Evolutionary conservation across 225 moss, liverwort and hornwort species (phyloP).

Genomic region (Bryum argenteum): DNA sequence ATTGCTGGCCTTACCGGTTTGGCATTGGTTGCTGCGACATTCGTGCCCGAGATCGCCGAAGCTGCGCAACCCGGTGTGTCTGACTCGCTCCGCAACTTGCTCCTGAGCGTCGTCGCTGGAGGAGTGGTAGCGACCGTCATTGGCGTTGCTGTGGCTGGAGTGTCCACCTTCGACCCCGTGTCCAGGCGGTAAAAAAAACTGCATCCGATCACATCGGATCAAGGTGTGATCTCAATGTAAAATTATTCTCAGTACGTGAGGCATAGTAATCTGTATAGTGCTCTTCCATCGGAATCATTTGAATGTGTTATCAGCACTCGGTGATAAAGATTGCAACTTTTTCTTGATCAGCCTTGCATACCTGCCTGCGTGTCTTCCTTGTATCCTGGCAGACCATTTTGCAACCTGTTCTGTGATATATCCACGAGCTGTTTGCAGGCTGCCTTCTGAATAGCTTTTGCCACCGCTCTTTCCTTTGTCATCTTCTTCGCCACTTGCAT

Average conservation of each 20-base stretch:
- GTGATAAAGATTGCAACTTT: constrained; percentile 20
- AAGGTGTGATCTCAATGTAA: constrained; percentile 26
- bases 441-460: no score
- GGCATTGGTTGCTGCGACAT: constrained; percentile 65
- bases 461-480: no score
- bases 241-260: constrained; percentile 20
- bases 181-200: constrained; percentile 60
- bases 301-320: constrained; percentile 27
- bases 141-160: constrained; percentile 77
- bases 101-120: constrained; percentile 83
- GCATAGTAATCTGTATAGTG: constrained; percentile 41
- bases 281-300: constrained; percentile 34
- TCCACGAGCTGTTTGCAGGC: not conserved
- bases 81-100: constrained; percentile 83
- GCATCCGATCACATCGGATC: not conserved
- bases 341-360: constrained; percentile 6
- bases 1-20: constrained; percentile 61
- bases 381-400: not conserved
- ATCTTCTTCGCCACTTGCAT: no score
- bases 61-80: constrained; percentile 89
- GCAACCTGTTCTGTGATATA: not conserved
- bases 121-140: constrained; percentile 63
- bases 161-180: constrained; percentile 90
- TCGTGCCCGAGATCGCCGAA: constrained; percentile 87
- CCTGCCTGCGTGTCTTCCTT: not conserved